A percentile compares a stretch with the other conserved stretches of the same genome.
phyloP scores from a whole-genome alignment of 2,329 filamentous ascomycete species.

The Apiospora aurea region DNA sequence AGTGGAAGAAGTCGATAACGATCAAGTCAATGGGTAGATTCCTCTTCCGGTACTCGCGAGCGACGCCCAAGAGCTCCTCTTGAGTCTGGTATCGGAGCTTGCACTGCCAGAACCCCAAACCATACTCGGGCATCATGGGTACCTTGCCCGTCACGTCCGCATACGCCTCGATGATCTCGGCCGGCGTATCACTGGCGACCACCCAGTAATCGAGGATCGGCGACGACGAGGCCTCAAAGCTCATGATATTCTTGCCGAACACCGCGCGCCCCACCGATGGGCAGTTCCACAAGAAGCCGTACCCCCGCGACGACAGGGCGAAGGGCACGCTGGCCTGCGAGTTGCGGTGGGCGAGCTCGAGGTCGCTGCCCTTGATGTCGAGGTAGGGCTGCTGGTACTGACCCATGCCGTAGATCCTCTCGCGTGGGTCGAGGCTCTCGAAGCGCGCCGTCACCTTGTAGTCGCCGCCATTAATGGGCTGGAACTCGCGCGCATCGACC shows the following conservation, averaged over 20 bases:
- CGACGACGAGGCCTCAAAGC: conserved; percentile 66
- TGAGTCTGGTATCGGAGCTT: conserved; percentile 72
- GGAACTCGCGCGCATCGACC: conserved; percentile 65
- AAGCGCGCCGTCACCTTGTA: conserved; percentile 66
- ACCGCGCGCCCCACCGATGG: conserved; percentile 67
- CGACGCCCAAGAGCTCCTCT: conserved; percentile 66
- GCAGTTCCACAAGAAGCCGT: conserved; percentile 73
- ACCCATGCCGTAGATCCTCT: conserved; percentile 73
- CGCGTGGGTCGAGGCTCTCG: conserved; percentile 58
- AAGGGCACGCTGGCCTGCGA: conserved; percentile 72
- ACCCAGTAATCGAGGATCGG: conserved; percentile 69
- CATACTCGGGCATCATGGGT: conserved; percentile 74
- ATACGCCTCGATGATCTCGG: conserved; percentile 64
- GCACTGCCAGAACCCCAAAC: conserved; percentile 73
- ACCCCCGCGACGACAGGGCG: conserved; percentile 64
- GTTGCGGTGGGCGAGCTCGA: conserved; percentile 71
- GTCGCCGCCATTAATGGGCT: conserved; percentile 56
- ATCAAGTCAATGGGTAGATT: conserved; percentile 68
- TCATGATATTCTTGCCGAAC: conserved; percentile 66
- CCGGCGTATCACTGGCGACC: conserved; percentile 62
- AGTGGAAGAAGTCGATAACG: conserved; percentile 74
- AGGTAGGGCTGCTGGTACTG: conserved; percentile 71
- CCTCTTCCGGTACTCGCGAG: conserved; percentile 63
- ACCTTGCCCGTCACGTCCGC: conserved; percentile 63
- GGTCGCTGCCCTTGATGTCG: conserved; percentile 67